Evolutionary conservation across 2,329 filamentous ascomycete genomes (phyloP).

Genomic region (Ophiostoma ulmi): DNA sequence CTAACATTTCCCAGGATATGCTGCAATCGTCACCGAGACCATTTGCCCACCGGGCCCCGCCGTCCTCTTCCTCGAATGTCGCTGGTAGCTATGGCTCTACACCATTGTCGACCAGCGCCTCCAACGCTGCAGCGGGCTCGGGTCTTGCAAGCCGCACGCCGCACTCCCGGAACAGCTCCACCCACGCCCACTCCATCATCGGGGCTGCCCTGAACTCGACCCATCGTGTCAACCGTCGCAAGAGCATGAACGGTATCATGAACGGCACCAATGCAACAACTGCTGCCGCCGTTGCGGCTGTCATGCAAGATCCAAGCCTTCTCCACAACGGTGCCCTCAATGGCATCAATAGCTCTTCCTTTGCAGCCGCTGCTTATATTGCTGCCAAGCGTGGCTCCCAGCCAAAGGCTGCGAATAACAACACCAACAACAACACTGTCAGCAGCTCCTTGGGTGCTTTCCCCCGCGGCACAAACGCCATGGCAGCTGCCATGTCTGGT

Average conservation of each 20-base stretch:
- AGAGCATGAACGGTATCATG: slow-evolving; percentile 84
- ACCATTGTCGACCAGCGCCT: slow-evolving; percentile 38
- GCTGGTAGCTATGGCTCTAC: slow-evolving; percentile 41
- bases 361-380: slow-evolving; percentile 53
- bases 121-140: slow-evolving; percentile 40
- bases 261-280: slow-evolving; percentile 66
- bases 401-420: slow-evolving; percentile 53
- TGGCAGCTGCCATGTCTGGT: slow-evolving; percentile 23
- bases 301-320: slow-evolving; percentile 47
- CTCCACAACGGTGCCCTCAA: neutral
- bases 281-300: slow-evolving; percentile 69
- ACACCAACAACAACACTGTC: slow-evolving; percentile 38
- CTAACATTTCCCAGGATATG: slow-evolving; percentile 45
- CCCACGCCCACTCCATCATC: slow-evolving; percentile 64
- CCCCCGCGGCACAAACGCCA: slow-evolving; percentile 17
- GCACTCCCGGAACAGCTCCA: slow-evolving; percentile 65
- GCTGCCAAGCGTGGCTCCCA: slow-evolving; percentile 41
- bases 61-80: slow-evolving; percentile 51
- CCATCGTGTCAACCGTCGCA: slow-evolving; percentile 84
- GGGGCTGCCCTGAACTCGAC: slow-evolving; percentile 62
- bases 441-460: slow-evolving; percentile 20
- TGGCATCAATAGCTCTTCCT: slow-evolving; percentile 26
- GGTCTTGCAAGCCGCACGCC: slow-evolving; percentile 54
- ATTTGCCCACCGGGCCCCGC: slow-evolving; percentile 57
- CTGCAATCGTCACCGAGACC: slow-evolving; percentile 61